Percentiles rank a stretch among this genome's conserved stretches.
These are phyloP conservation scores for Hydnum rufescens DNA, from an alignment of 768 basidiomycete genomes.

Conservation along the genomic window DNA sequence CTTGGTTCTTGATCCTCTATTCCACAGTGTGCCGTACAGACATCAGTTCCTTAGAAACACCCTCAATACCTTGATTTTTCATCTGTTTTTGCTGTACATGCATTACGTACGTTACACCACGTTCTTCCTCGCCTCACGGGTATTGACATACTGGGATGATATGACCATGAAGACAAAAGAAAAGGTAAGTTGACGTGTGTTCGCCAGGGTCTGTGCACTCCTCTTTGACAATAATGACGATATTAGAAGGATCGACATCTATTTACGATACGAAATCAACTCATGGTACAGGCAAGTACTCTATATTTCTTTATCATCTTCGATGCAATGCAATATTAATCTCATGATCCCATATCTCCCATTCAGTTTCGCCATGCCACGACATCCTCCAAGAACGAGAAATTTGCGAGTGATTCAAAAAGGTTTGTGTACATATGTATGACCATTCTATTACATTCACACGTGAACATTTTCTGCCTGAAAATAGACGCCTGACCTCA, in stretches of 20 bases:
- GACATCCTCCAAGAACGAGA: conserved; percentile 55
- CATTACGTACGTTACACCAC: background rate
- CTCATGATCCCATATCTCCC: background rate
- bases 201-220: conserved; percentile 34
- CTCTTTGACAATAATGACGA: conserved; percentile 4
- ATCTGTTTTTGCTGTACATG: conserved; percentile 26
- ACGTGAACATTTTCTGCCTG: conserved; percentile 16
- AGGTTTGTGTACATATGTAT: conserved; percentile 3
- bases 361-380: conserved; percentile 34
- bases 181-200: background rate
- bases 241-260: conserved; percentile 40
- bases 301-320: background rate
- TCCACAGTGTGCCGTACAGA: background rate
- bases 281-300: conserved; percentile 28
- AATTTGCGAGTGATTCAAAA: conserved; percentile 27
- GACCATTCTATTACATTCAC: background rate
- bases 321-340: no score
- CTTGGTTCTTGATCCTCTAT: no score
- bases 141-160: no score
- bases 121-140: background rate
- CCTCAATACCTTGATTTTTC: conserved; percentile 57
- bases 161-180: no score
- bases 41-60: conserved; percentile 17
- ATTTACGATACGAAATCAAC: conserved; percentile 49
- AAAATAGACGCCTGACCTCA: conserved; percentile 12